Base-by-base conservation (phyloP, 768 basidiomycete genomes). In the Harrya chromipes region DNA sequence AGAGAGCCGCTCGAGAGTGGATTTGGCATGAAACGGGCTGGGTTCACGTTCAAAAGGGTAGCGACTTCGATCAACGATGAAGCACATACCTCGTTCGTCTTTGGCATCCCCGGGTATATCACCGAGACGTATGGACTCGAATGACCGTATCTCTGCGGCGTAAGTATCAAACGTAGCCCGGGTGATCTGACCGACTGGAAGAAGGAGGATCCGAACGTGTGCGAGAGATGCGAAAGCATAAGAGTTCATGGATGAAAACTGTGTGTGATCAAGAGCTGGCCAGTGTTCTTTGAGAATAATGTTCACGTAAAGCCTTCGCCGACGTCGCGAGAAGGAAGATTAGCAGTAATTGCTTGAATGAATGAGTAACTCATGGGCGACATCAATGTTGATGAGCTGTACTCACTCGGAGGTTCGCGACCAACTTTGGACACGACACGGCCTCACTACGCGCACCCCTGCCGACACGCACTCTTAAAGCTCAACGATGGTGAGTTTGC, bases 1-100 rank as follows among this genome's bases (percentile, higher is more conserved):
- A 99, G 72, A 65, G 84, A 73, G 19, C 93, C 93, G n/a, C 80
- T 78, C 3, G 91, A 83, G 41, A 85, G 72, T 40, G 75, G 78
- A 44, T 76, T 85, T 33, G 90, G 90, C 76, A 91, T 86, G 70
- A 93, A 97, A 43, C 89, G 84, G 47, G 83, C 90, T 85, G 64
- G 49, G 64, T 45, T 49, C 19, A 16, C n/a, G 39, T 39, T 37
- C 19, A 24, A 46, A 16, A 57, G 49, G 37, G 14, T 4, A 13
- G 46, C 7, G 29, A 52, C 20, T 12, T 9, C 19, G 43, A 37
- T 36, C 6, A n/a, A 45, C 9, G 49, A 33, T 23, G 26, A 23
- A 29, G 62, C 76, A 29, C 29, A 57, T 56, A 88, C 88, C 86
- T 78, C 76, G 77, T 56, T 87, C 87, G 61, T 89, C 87, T 69